Base-by-base conservation (phyloP, 345 rosid species). In the Gynandropsis gynandra region DNA sequence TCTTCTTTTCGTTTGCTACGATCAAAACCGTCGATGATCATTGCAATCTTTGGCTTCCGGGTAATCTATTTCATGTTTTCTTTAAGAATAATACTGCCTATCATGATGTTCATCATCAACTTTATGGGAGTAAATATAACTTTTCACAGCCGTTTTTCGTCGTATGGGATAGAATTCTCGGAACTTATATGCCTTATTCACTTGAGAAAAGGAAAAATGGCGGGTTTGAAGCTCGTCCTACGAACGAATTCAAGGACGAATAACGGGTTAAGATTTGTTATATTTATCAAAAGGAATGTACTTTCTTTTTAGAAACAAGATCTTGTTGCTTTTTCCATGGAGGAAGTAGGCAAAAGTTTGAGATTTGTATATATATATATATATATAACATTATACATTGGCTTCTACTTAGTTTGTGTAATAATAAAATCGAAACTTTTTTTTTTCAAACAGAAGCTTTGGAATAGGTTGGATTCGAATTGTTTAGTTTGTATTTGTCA, bases 41-140 rank as follows among this genome's bases (percentile, higher is more conserved):
- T 59, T 82, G 85, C 6, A 82, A 89, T 12, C 38, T 84, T 33
- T 75, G 81, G 72, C 83, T 84, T 21, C 89, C 94, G 0, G 82
- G 86, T 56, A 84, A 84, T 43, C 79, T 71, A 16, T 75, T 84
- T 67, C 89, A 84, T 10, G 15, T 74, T 33, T 62, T 81, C 58
- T 84, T 84, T 20, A 77, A 54, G 52, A 84, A 84, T 78, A 84
- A 84, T 65, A 63, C 84, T 0, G 94, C 84, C 4, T 81, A 81
- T 38, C 86, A 84, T 19, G 86, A 84, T 62, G 64, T 84, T 50
- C 89, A 84, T 67, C 86, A 75, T 53, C 89, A 82, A 61, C 80
- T 77, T 13, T 77, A 80, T 37, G 90, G 90, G 9, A 77, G 44
- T 75, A 82, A 80, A 61, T 73, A 69, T 63, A 80, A 82, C 70